Conservation (phyloP, 768 basidiomycete species). For the Lactarius hatsudake region DNA sequence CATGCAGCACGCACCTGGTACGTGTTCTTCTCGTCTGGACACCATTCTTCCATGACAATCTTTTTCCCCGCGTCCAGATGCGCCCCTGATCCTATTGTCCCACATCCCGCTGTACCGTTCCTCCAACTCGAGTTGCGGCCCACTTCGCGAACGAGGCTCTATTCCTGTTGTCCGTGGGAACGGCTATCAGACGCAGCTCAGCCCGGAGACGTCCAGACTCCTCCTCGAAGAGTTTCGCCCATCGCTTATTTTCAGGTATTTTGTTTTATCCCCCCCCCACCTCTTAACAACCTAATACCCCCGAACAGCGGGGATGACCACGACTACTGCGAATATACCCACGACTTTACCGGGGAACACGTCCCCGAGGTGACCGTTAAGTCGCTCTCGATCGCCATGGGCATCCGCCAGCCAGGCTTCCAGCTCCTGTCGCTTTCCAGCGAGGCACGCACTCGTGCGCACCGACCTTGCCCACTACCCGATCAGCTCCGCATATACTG, state of each 20-base stretch:
- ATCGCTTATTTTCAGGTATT: conserved; percentile 70
- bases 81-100: conserved; percentile 43
- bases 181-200: conserved; percentile 86
- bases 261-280: not conserved
- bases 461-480: conserved; percentile 75
- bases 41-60: not conserved
- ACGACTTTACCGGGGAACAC: conserved; percentile 36
- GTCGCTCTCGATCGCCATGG: conserved; percentile 88
- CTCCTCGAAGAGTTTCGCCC: conserved; percentile 66
- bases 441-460: conserved; percentile 40
- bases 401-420: conserved; percentile 80
- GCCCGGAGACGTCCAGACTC: conserved; percentile 59
- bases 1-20: not conserved
- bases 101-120: conserved; percentile 89
- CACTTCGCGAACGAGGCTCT: conserved; percentile 67
- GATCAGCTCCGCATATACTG: conserved; percentile 81
- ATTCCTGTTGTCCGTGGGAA: conserved; percentile 72
- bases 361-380: conserved; percentile 83
- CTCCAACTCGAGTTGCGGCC: conserved; percentile 68
- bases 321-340: conserved; percentile 85
- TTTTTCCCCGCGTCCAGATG: not conserved
- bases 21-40: not conserved
- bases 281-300: not conserved
- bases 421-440: conserved; percentile 79
- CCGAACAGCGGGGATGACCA: conserved; percentile 82